These are phyloP conservation scores for Lentinula guzmanii DNA, from an alignment of 768 basidiomycete species.

Conservation along the genomic window DNA sequence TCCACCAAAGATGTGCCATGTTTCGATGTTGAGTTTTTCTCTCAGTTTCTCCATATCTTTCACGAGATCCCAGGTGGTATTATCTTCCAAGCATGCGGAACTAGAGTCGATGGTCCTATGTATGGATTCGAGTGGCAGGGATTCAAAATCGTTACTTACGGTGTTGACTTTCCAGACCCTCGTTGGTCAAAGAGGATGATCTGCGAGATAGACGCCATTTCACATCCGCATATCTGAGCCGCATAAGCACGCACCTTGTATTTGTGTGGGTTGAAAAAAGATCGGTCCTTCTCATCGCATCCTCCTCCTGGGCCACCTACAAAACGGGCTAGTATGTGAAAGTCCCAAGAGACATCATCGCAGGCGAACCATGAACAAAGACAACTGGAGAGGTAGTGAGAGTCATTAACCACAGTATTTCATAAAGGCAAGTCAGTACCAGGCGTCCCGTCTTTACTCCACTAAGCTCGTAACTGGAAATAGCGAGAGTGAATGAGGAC, in stretches of 20 bases:
- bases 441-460: constrained; percentile 71
- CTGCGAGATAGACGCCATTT: constrained; percentile 25
- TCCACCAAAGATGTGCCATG: constrained; percentile 94
- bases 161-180: constrained; percentile 81
- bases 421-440: constrained; percentile 32
- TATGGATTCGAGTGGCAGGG: background rate
- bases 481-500: background rate
- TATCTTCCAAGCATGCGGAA: constrained; percentile 71
- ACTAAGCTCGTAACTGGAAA: constrained; percentile 68
- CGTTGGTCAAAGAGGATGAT: constrained; percentile 89
- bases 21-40: constrained; percentile 67
- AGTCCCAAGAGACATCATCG: background rate
- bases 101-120: constrained; percentile 26
- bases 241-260: constrained; percentile 54
- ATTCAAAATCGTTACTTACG: constrained; percentile 38
- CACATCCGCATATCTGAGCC: background rate
- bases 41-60: constrained; percentile 84
- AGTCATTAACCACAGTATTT: background rate
- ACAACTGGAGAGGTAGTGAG: constrained; percentile 41
- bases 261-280: constrained; percentile 79
- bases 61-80: constrained; percentile 93
- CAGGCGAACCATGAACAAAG: constrained; percentile 64
- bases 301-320: constrained; percentile 82
- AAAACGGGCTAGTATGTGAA: background rate
- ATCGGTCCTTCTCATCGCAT: constrained; percentile 56